Percentiles rank a stretch among this genome's conserved stretches.
Evolutionary conservation across 2,329 filamentous ascomycete genomes (phyloP).

Genomic region (Fusarium torreyae): DNA sequence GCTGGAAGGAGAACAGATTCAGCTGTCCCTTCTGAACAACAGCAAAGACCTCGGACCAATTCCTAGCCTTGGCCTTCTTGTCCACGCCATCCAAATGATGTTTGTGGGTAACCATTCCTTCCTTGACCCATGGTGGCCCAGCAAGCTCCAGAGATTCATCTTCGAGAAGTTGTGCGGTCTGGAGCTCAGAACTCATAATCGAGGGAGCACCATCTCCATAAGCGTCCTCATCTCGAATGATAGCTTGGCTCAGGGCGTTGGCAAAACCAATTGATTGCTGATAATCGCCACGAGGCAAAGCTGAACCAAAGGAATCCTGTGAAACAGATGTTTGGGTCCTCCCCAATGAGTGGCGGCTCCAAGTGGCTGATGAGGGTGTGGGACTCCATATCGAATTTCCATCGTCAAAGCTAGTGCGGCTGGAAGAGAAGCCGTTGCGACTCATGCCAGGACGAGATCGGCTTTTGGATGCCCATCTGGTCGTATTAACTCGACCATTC

Average conservation of each 20-base stretch:
- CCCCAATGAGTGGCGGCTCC: constrained; percentile 94
- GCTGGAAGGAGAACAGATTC: constrained; percentile 92
- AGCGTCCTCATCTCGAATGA: constrained; percentile 88
- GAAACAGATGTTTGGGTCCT: constrained; percentile 94
- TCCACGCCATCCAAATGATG: constrained; percentile 93
- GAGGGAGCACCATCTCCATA: constrained; percentile 64
- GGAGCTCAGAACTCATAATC: constrained; percentile 73
- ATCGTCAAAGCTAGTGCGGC: constrained; percentile 94
- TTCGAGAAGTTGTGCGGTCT: constrained; percentile 79
- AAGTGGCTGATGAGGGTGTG: constrained; percentile 86
- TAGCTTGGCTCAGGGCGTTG: constrained; percentile 95
- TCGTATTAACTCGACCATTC: constrained; percentile 65
- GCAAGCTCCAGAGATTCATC: constrained; percentile 93
- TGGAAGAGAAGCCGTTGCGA: constrained; percentile 87
- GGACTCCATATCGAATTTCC: constrained; percentile 92
- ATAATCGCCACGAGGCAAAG: constrained; percentile 83
- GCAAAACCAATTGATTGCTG: constrained; percentile 98
- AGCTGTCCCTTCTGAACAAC: constrained; percentile 96
- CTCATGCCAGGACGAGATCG: constrained; percentile 83
- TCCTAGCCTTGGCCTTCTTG: constrained; percentile 92
- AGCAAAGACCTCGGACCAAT: constrained; percentile 95
- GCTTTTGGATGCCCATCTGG: constrained; percentile 88
- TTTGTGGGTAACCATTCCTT: constrained; percentile 95
- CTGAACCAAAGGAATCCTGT: constrained; percentile 88
- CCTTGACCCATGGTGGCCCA: constrained; percentile 98